Conservation (phyloP, 2,329 filamentous ascomycete genomes). For the Arthrobotrys musiformis region DNA sequence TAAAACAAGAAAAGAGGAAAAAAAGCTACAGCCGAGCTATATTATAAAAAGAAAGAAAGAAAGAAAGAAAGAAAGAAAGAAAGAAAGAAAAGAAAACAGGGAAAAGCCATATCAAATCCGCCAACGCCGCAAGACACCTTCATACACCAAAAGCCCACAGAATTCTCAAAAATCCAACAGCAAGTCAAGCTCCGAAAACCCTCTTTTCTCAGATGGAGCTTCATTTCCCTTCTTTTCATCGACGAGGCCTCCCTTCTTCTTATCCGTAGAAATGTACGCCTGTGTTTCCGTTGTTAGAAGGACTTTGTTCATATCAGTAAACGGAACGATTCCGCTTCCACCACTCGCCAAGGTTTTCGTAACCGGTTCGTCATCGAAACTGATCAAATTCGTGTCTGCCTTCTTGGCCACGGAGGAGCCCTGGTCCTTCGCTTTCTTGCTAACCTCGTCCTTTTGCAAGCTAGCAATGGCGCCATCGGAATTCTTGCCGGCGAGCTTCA, state of each 20-base stretch:
- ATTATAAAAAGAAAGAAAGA: too few relatives aligned
- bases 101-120: background rate
- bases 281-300: background rate
- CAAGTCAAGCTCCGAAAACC: background rate
- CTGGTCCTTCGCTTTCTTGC: background rate
- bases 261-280: background rate
- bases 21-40: too few relatives aligned
- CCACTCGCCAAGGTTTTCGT: background rate
- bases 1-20: background rate
- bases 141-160: background rate
- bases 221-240: background rate
- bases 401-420: background rate
- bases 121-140: background rate
- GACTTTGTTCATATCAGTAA: slow-evolving; percentile 16
- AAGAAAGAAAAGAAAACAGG: background rate
- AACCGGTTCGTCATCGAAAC: slow-evolving; percentile 32
- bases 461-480: background rate
- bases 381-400: slow-evolving; percentile 13
- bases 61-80: background rate
- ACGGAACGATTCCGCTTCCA: background rate
- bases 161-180: background rate
- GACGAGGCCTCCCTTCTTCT: background rate
- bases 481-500: background rate
- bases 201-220: background rate
- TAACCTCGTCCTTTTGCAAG: background rate